Conservation (phyloP, 1,284 basidiomycete species). For the Fomitopsis palustris region DNA sequence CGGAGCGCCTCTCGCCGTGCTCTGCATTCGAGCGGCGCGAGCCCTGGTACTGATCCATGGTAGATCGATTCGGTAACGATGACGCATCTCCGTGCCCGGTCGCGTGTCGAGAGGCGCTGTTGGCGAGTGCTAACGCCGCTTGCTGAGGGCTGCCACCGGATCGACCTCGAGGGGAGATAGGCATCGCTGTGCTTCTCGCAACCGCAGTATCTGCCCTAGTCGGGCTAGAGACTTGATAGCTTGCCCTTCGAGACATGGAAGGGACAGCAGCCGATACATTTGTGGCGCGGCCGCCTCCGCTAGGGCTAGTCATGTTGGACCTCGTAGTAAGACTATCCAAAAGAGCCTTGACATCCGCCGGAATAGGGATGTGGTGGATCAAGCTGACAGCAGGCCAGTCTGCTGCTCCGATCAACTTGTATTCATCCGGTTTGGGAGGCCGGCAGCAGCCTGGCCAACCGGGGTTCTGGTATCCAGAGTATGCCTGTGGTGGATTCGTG, state of each 20-base stretch:
- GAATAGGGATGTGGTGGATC: slow-evolving; percentile 67
- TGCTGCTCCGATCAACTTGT: slow-evolving; percentile 59
- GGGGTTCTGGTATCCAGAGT: slow-evolving; percentile 56
- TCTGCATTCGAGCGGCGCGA: slow-evolving; percentile 45
- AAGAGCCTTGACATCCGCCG: slow-evolving; percentile 60
- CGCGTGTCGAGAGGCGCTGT: slow-evolving; percentile 32
- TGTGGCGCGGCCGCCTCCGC: slow-evolving; percentile 25
- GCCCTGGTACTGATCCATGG: slow-evolving; percentile 38
- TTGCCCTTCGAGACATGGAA: slow-evolving; percentile 46
- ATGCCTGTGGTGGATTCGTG: slow-evolving; percentile 48
- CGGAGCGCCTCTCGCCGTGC: slow-evolving; percentile 43
- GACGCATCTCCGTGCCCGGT: slow-evolving; percentile 34
- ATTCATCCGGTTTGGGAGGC: slow-evolving; percentile 55
- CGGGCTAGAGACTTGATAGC: slow-evolving; percentile 32
- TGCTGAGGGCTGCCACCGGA: slow-evolving; percentile 49
- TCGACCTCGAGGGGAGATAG: slow-evolving; percentile 36
- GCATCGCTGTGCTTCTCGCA: slow-evolving; percentile 29
- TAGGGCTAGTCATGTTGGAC: slow-evolving; percentile 25
- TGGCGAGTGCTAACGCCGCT: slow-evolving; percentile 31
- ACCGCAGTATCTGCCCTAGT: slow-evolving; percentile 21
- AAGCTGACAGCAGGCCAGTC: slow-evolving; percentile 77
- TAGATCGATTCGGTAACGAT: slow-evolving; percentile 33
- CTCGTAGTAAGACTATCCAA: slow-evolving; percentile 46
- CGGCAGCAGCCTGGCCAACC: slow-evolving; percentile 86
- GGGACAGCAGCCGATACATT: slow-evolving; percentile 29